These are phyloP conservation scores for Fraxinus ornus DNA, from an alignment of 305 asterid genomes.

Conservation along the genomic window DNA sequence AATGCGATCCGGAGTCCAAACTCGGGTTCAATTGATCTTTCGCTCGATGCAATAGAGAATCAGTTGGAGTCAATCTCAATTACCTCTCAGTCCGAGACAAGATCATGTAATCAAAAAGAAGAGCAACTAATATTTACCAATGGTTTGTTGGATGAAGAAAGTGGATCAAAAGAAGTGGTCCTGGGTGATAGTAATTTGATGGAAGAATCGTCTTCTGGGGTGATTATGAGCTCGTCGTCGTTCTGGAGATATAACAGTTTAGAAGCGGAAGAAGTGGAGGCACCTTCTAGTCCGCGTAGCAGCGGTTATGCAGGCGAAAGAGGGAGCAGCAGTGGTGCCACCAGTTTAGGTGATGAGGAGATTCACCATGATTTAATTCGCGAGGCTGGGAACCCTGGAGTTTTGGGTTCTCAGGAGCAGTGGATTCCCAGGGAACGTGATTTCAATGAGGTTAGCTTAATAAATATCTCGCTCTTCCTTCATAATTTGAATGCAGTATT, in stretches of 20 bases:
- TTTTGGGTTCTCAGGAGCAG: constrained; percentile 39
- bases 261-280: constrained; percentile 62
- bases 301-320: constrained; percentile 94
- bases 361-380: constrained; percentile 34
- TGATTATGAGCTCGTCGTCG: constrained; percentile 38
- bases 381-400: constrained; percentile 47
- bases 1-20: constrained; percentile 34
- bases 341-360: constrained; percentile 43
- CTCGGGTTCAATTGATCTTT: constrained; percentile 64
- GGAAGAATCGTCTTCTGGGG: constrained; percentile 38
- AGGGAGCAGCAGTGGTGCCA: constrained; percentile 84
- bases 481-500: not conserved
- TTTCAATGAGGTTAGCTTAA: constrained; percentile 61
- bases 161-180: constrained; percentile 28
- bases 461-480: not conserved
- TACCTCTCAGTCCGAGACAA: constrained; percentile 43
- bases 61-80: constrained; percentile 89
- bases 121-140: constrained; percentile 32
- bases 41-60: constrained; percentile 90
- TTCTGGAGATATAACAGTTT: constrained; percentile 46
- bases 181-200: constrained; percentile 16
- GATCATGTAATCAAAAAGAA: constrained; percentile 38
- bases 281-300: constrained; percentile 77
- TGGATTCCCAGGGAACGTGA: constrained; percentile 87
- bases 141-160: constrained; percentile 43